These are phyloP conservation scores for Rhazya stricta DNA, from an alignment of 257 asterid species.

Conservation along the genomic window DNA sequence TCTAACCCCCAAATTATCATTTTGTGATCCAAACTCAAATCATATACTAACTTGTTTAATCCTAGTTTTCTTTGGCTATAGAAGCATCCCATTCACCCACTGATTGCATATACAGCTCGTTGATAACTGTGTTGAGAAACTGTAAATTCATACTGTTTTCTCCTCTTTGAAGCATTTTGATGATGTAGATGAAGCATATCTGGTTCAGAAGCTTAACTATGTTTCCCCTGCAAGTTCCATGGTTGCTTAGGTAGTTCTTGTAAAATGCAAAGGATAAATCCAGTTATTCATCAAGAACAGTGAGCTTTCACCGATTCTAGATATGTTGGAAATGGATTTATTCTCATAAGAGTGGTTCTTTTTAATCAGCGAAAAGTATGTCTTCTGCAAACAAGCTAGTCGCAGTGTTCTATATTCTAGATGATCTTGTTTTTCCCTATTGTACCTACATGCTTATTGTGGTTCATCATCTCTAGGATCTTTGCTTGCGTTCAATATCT, in stretches of 20 bases:
- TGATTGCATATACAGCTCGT: not conserved
- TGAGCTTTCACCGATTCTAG: not conserved
- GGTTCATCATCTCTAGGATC: too few species aligned
- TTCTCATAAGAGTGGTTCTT: not conserved
- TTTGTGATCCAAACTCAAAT: not conserved
- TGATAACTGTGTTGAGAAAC: not conserved
- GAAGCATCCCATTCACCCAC: not conserved
- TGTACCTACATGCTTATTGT: too few species aligned
- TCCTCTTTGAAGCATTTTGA: not conserved
- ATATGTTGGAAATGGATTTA: not conserved
- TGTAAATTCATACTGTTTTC: not conserved
- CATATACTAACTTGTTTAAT: not conserved
- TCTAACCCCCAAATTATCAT: not conserved
- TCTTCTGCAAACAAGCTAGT: too few species aligned
- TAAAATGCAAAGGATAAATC: not conserved
- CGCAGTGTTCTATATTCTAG: too few species aligned
- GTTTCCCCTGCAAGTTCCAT: not conserved
- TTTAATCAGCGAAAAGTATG: too few species aligned
- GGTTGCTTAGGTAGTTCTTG: not conserved
- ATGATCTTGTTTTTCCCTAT: not conserved
- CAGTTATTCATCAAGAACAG: too few species aligned
- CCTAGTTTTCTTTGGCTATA: not conserved
- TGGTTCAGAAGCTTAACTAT: not conserved
- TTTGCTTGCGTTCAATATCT: too few species aligned
- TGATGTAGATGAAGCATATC: not conserved